Conservation (phyloP, 495 filamentous ascomycete species). For the Neohortaea acidophila region DNA sequence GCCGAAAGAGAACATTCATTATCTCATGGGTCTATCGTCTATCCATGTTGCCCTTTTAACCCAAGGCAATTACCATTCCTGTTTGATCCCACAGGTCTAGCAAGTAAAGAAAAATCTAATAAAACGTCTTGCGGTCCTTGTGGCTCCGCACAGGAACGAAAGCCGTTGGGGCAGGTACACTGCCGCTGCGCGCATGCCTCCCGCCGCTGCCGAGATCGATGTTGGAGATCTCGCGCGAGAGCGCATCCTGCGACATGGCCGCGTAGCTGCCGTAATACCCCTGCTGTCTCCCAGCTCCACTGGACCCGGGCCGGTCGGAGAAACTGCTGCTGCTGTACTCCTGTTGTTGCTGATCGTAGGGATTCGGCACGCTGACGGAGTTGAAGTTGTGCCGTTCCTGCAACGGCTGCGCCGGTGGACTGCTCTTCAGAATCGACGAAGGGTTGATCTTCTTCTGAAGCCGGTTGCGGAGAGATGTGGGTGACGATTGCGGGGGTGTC, state of each 20-base stretch:
- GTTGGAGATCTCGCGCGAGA: constrained; percentile 64
- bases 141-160: constrained; percentile 17
- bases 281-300: background rate
- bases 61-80: too few relatives aligned
- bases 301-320: background rate
- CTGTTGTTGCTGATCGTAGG: constrained; percentile 5
- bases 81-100: too few relatives aligned
- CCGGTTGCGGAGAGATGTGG: constrained; percentile 1
- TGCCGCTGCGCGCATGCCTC: background rate
- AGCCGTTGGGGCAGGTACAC: constrained; percentile 11
- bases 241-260: constrained; percentile 28
- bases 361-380: constrained; percentile 4
- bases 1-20: too few relatives aligned
- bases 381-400: constrained; percentile 10
- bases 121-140: constrained; percentile 11
- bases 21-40: too few relatives aligned
- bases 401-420: background rate
- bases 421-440: background rate
- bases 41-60: too few relatives aligned
- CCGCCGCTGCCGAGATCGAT: constrained; percentile 64
- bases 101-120: constrained; percentile 4
- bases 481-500: background rate
- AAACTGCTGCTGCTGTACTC: constrained; percentile 5
- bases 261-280: too few relatives aligned
- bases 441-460: constrained; percentile 6